Conservation (phyloP, 805 yeast genomes). For the Candida sanyiensis region DNA sequence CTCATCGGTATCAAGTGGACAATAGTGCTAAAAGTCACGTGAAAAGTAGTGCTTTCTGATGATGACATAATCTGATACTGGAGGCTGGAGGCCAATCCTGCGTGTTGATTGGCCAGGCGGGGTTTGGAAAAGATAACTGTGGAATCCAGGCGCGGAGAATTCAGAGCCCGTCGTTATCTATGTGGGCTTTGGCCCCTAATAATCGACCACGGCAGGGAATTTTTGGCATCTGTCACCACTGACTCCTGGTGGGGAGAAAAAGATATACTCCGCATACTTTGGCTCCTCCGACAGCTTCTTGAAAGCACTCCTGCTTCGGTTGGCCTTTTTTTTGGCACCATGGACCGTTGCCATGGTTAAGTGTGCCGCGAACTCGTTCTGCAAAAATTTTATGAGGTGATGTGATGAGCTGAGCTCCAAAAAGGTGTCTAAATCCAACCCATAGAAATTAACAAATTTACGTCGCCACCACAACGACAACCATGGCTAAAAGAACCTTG, state of each 20-base stretch:
- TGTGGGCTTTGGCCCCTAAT: slow-evolving; percentile 1
- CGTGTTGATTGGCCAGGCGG: slow-evolving; percentile 1
- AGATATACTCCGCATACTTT: too few species aligned
- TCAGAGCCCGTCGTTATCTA: slow-evolving; percentile 7
- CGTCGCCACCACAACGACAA: not conserved
- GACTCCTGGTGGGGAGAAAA: too few species aligned
- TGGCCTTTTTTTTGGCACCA: too few species aligned
- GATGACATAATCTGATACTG: not conserved
- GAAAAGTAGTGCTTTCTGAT: slow-evolving; percentile 3
- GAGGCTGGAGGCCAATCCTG: not conserved
- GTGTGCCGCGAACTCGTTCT: not conserved
- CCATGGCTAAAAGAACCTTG: slow-evolving; percentile 59
- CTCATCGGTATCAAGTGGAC: not conserved
- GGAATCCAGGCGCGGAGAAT: not conserved
- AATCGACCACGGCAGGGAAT: too few species aligned
- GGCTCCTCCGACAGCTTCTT: too few species aligned
- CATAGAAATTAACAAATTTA: not conserved
- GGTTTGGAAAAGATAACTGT: not conserved
- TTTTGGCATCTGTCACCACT: too few species aligned
- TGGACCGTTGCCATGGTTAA: too few species aligned
- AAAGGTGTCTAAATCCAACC: not conserved
- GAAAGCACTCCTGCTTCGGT: too few species aligned
- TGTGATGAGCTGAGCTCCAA: slow-evolving; percentile 2
- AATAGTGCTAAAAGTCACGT: slow-evolving; percentile 6
- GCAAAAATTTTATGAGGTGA: not conserved